phyloP scores from a whole-genome alignment of 2,329 filamentous ascomycete genomes.

The Monilinia laxa region DNA sequence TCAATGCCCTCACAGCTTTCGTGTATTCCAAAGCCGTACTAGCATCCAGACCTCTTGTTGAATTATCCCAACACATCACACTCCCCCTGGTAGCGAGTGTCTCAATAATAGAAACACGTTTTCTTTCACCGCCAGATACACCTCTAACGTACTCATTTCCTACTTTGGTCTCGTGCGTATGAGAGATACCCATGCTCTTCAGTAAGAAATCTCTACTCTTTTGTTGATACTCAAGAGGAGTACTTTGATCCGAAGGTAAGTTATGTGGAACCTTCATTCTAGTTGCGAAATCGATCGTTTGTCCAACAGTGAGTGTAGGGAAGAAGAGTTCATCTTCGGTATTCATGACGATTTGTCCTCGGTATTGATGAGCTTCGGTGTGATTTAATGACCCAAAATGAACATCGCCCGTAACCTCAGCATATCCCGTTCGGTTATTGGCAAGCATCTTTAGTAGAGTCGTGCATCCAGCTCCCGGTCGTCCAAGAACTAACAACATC shows the following conservation, averaged over 20 bases:
- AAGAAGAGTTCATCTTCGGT: slow-evolving; percentile 54
- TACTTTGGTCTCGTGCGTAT: slow-evolving; percentile 56
- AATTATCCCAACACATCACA: slow-evolving; percentile 68
- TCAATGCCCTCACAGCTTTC: slow-evolving; percentile 62
- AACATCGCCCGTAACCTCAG: slow-evolving; percentile 58
- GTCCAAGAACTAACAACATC: slow-evolving; percentile 68
- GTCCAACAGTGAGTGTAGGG: slow-evolving; percentile 50
- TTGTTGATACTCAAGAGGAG: slow-evolving; percentile 49
- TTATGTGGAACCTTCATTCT: slow-evolving; percentile 53
- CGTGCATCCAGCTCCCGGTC: slow-evolving; percentile 69
- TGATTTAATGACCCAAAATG: slow-evolving; percentile 51
- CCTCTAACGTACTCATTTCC: slow-evolving; percentile 61
- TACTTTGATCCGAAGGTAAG: slow-evolving; percentile 45
- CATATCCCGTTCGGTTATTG: slow-evolving; percentile 61
- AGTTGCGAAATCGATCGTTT: slow-evolving; percentile 56
- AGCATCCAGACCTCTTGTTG: slow-evolving; percentile 64
- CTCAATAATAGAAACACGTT: slow-evolving; percentile 61
- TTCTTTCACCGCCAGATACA: slow-evolving; percentile 61
- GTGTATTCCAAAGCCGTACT: slow-evolving; percentile 66
- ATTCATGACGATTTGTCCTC: slow-evolving; percentile 58
- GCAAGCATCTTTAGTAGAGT: slow-evolving; percentile 68
- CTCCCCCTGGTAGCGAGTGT: slow-evolving; percentile 36
- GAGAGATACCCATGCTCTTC: slow-evolving; percentile 48
- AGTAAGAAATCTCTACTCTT: slow-evolving; percentile 35
- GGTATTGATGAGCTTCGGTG: slow-evolving; percentile 48